These are phyloP conservation scores for Wickerhamiella sorbophila DNA, from an alignment of 805 yeast species.

Conservation along the genomic window DNA sequence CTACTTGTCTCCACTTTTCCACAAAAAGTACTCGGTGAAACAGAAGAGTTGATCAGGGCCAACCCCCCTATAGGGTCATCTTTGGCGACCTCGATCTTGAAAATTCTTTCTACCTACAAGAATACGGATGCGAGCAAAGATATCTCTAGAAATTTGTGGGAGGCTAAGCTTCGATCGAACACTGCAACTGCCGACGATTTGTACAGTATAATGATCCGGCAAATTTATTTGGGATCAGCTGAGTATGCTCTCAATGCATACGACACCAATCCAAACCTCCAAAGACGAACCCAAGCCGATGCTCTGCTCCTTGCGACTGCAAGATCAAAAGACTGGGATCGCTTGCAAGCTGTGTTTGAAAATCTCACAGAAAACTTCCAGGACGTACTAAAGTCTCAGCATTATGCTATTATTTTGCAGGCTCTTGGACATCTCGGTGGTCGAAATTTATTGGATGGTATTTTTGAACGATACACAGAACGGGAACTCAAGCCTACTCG, in stretches of 20 bases:
- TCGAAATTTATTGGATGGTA: conserved; percentile 32
- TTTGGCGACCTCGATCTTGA: conserved; percentile 1
- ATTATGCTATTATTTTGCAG: conserved; percentile 47
- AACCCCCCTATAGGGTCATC: background rate
- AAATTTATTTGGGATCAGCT: conserved; percentile 14
- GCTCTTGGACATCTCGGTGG: conserved; percentile 42
- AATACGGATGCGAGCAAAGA: background rate
- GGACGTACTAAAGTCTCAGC: conserved; percentile 27
- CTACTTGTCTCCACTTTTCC: background rate
- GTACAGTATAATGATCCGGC: conserved; percentile 15
- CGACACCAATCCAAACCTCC: conserved; percentile 28
- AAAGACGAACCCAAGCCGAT: conserved; percentile 35
- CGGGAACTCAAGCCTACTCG: conserved; percentile 35
- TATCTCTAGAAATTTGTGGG: conserved; percentile 20
- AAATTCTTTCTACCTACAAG: background rate
- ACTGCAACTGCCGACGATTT: conserved; percentile 18
- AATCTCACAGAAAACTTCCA: conserved; percentile 4
- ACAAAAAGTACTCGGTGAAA: background rate
- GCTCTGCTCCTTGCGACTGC: conserved; percentile 36
- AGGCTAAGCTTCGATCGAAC: conserved; percentile 17
- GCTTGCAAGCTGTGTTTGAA: conserved; percentile 43
- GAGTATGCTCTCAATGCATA: conserved; percentile 26
- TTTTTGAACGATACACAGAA: conserved; percentile 35
- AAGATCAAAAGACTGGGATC: conserved; percentile 35
- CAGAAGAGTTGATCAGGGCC: background rate